Conservation (phyloP, 768 basidiomycete genomes). For the Hortiboletus campestris region DNA sequence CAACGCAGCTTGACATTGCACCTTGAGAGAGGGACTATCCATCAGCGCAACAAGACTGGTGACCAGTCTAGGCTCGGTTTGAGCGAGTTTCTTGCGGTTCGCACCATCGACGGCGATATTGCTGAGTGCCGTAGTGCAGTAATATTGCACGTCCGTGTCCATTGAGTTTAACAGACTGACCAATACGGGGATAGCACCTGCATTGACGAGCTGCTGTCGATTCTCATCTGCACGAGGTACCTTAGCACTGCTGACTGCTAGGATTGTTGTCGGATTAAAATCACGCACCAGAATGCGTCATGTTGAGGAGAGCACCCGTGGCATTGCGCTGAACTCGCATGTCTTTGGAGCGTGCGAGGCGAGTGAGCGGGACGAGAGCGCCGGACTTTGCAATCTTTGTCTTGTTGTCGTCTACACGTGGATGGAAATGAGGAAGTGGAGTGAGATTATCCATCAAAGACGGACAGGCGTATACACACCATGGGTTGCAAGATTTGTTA, state of each 20-base stretch:
- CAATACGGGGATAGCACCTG: conserved; percentile 96
- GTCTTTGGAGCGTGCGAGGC: conserved; percentile 95
- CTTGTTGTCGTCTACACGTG: conserved; percentile 89
- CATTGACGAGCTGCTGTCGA: conserved; percentile 95
- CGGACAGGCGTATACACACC: conserved; percentile 49
- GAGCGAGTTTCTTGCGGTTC: conserved; percentile 93
- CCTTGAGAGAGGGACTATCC: conserved; percentile 97
- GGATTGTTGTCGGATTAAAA: neutral
- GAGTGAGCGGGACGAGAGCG: conserved; percentile 94
- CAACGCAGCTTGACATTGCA: conserved; percentile 97
- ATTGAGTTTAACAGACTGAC: conserved; percentile 92
- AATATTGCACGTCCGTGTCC: conserved; percentile 99
- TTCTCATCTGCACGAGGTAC: conserved; percentile 77
- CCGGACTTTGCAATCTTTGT: conserved; percentile 99
- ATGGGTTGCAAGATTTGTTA: conserved; percentile 97
- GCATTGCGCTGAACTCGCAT: conserved; percentile 99
- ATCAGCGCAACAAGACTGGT: conserved; percentile 91
- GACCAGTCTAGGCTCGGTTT: conserved; percentile 92
- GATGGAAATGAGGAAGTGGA: conserved; percentile 6
- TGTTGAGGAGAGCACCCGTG: conserved; percentile 95
- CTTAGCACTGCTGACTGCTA: conserved; percentile 3
- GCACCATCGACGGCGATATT: conserved; percentile 97
- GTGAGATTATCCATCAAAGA: neutral
- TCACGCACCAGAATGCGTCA: conserved; percentile 93
- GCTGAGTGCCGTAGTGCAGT: conserved; percentile 96